phyloP scores from a whole-genome alignment of 306 rosid genomes.

The Malus fusca region DNA sequence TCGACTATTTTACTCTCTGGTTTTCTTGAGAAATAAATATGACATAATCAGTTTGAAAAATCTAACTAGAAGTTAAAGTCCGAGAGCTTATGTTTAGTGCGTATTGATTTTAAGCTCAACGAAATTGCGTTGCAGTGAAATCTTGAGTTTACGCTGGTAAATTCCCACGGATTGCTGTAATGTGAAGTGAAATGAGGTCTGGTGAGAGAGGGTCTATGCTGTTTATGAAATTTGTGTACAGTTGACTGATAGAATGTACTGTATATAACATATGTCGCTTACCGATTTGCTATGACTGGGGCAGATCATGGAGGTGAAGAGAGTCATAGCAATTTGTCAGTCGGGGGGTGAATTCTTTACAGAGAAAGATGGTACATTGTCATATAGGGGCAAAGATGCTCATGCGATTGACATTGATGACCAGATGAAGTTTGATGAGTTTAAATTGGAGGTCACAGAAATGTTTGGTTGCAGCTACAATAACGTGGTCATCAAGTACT shows the following conservation, averaged over 20 bases:
- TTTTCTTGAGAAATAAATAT: no score
- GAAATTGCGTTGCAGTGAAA: neutral
- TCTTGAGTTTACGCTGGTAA: neutral
- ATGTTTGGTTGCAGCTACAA: slow-evolving; percentile 53
- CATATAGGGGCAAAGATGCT: slow-evolving; percentile 71
- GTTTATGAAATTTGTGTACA: neutral
- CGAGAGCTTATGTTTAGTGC: neutral
- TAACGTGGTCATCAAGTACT: slow-evolving; percentile 64
- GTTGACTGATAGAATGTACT: neutral
- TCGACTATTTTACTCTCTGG: no score
- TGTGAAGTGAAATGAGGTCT: neutral
- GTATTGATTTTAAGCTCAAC: neutral
- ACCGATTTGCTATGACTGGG: neutral
- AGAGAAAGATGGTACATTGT: slow-evolving; percentile 61
- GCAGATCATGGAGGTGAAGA: slow-evolving; percentile 66
- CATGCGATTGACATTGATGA: slow-evolving; percentile 91
- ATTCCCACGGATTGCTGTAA: neutral
- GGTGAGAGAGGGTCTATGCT: neutral
- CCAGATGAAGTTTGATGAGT: slow-evolving; percentile 56
- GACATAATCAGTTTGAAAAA: no score
- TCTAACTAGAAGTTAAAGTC: neutral
- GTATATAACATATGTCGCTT: neutral
- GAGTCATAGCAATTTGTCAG: slow-evolving; percentile 81
- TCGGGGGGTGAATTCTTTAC: slow-evolving; percentile 77
- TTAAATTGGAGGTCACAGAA: slow-evolving; percentile 68